phyloP scores from a whole-genome alignment of 345 rosid species.

The Kandelia obovata region DNA sequence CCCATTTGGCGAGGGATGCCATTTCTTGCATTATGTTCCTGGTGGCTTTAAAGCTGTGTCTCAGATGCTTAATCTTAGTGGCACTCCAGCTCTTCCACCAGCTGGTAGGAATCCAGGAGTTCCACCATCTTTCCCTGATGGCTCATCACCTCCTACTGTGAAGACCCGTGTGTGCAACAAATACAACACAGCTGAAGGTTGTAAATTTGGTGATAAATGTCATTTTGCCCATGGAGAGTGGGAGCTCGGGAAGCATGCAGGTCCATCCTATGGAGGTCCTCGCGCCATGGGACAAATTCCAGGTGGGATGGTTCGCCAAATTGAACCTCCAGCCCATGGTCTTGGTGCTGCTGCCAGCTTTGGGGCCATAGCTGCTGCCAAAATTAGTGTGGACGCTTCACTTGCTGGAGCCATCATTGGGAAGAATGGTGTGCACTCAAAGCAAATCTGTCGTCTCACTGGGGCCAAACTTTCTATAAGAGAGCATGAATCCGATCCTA shows the following conservation, averaged over 20 bases:
- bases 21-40: slow-evolving; percentile 91
- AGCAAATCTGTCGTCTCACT: slow-evolving; percentile 77
- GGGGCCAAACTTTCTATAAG: slow-evolving; percentile 90
- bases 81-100: slow-evolving; percentile 46
- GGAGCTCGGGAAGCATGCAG: slow-evolving; percentile 66
- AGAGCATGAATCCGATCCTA: slow-evolving; percentile 79
- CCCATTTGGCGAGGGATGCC: slow-evolving; percentile 96
- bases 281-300: slow-evolving; percentile 43
- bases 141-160: slow-evolving; percentile 53
- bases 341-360: slow-evolving; percentile 67
- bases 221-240: slow-evolving; percentile 83
- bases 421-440: slow-evolving; percentile 85
- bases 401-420: slow-evolving; percentile 96
- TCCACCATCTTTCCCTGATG: slow-evolving; percentile 50
- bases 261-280: slow-evolving; percentile 53
- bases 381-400: slow-evolving; percentile 86
- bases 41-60: slow-evolving; percentile 86
- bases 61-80: slow-evolving; percentile 63
- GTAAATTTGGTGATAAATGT: slow-evolving; percentile 80
- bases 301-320: slow-evolving; percentile 48
- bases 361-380: slow-evolving; percentile 85
- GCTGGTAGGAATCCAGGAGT: slow-evolving; percentile 55
- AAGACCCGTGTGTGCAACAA: slow-evolving; percentile 65
- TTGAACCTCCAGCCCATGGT: slow-evolving; percentile 42
- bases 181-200: slow-evolving; percentile 73